phyloP scores from a whole-genome alignment of 116 monocot genomes.

The Posidonia oceanica region DNA sequence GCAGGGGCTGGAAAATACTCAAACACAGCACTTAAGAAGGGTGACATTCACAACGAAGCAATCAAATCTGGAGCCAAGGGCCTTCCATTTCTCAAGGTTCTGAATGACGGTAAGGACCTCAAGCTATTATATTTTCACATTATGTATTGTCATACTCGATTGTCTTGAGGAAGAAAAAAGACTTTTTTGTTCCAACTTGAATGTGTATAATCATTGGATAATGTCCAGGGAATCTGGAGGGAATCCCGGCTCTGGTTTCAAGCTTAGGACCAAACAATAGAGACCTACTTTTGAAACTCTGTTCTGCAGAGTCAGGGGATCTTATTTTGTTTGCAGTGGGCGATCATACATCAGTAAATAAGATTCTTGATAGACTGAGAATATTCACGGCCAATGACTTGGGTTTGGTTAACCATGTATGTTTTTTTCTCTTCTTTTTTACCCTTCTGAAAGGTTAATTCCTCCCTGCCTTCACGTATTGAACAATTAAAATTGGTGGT shows the following conservation, averaged over 20 bases:
- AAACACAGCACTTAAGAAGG: conserved; percentile 91
- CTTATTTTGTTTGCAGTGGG: conserved; percentile 96
- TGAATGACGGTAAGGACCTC: conserved; percentile 63
- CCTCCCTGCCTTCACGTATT: not conserved
- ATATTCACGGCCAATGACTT: conserved; percentile 53
- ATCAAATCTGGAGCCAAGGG: conserved; percentile 94
- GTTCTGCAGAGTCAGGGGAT: conserved; percentile 57
- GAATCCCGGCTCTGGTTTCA: conserved; percentile 64
- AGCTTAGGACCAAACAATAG: conserved; percentile 39
- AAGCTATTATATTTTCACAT: not conserved
- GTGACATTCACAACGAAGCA: conserved; percentile 78
- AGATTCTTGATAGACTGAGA: conserved; percentile 79
- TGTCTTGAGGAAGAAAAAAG: not conserved
- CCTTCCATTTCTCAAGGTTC: conserved; percentile 87
- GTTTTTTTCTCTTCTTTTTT: conserved; percentile 4
- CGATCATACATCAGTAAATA: conserved; percentile 45
- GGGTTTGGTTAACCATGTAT: conserved; percentile 65
- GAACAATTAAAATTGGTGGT: no score
- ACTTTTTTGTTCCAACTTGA: no score
- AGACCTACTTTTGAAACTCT: conserved; percentile 36
- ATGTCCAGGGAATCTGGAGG: conserved; percentile 66
- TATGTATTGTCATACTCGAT: not conserved
- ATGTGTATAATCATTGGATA: not conserved
- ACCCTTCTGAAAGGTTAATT: not conserved
- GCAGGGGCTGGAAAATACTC: conserved; percentile 76